These are phyloP conservation scores for Batrachochytrium dendrobatidis DNA, from an alignment of 371 early-diverging fungal genomes.

Conservation along the genomic window DNA sequence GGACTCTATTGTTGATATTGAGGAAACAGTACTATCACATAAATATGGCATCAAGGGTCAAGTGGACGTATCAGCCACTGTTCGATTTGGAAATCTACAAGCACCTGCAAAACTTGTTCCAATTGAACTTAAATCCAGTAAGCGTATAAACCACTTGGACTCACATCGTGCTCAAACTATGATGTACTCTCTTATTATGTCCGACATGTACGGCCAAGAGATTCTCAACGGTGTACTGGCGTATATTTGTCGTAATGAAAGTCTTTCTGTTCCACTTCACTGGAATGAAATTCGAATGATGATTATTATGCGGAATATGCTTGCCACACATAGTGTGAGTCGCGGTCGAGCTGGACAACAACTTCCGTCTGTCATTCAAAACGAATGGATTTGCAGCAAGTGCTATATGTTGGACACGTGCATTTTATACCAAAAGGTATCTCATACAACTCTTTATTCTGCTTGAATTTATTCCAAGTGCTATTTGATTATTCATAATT, in stretches of 20 bases:
- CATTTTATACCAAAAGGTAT: slow-evolving; percentile 55
- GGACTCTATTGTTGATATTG: slow-evolving; percentile 70
- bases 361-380: slow-evolving; percentile 65
- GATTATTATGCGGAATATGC: slow-evolving; percentile 64
- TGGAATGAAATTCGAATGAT: slow-evolving; percentile 63
- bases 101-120: slow-evolving; percentile 45
- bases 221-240: slow-evolving; percentile 65
- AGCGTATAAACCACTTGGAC: slow-evolving; percentile 32
- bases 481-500: slow-evolving; percentile 23
- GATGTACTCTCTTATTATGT: slow-evolving; percentile 78
- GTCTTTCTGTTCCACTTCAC: slow-evolving; percentile 52
- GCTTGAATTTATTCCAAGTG: not conserved
- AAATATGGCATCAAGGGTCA: slow-evolving; percentile 89
- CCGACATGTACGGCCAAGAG: slow-evolving; percentile 72
- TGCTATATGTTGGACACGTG: slow-evolving; percentile 67
- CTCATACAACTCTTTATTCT: not conserved
- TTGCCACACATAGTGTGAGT: slow-evolving; percentile 42
- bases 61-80: slow-evolving; percentile 57
- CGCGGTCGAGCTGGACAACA: not conserved
- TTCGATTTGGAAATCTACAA: not conserved
- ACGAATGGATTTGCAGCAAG: slow-evolving; percentile 56
- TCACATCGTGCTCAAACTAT: slow-evolving; percentile 80
- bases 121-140: slow-evolving; percentile 89
- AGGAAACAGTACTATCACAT: slow-evolving; percentile 89
- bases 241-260: slow-evolving; percentile 60